Percentiles rank a stretch among this genome's conserved stretches.
Conservation (phyloP, 1,284 basidiomycete genomes). For the Trametes versicolor region DNA sequence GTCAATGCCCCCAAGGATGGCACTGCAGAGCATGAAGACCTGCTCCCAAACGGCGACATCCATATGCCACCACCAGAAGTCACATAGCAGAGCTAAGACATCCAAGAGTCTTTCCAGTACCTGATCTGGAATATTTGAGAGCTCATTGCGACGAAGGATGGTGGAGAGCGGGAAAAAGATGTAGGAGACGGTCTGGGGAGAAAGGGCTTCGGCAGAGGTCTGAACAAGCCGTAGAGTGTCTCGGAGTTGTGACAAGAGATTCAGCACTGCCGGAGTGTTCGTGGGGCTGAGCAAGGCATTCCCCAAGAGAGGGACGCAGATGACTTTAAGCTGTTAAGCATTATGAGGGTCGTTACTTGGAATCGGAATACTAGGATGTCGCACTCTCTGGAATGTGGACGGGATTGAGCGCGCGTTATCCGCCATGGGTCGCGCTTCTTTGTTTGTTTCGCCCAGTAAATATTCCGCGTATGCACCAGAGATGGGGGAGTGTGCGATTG, state of each 20-base stretch:
- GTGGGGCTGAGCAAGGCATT: constrained; percentile 67
- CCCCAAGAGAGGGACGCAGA: constrained; percentile 82
- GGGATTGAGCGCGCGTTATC: constrained; percentile 30
- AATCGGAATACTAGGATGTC: not conserved
- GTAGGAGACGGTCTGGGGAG: constrained; percentile 80
- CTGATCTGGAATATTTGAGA: constrained; percentile 77
- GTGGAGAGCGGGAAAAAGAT: constrained; percentile 87
- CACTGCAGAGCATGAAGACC: constrained; percentile 81
- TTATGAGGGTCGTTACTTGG: not conserved
- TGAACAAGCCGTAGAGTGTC: constrained; percentile 56
- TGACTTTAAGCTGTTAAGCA: constrained; percentile 69
- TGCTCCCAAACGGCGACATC: constrained; percentile 81
- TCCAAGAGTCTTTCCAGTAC: constrained; percentile 79
- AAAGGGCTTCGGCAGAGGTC: constrained; percentile 52
- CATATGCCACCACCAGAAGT: constrained; percentile 82
- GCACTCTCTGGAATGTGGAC: constrained; percentile 49
- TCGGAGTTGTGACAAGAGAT: constrained; percentile 64
- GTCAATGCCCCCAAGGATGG: constrained; percentile 71
- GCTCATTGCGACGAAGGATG: constrained; percentile 78
- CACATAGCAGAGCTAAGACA: constrained; percentile 69
- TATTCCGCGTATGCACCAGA: not conserved
- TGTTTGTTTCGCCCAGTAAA: not conserved
- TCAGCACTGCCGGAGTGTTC: constrained; percentile 58
- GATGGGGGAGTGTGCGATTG: not conserved
- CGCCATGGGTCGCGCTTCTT: not conserved